Percentiles rank a stretch among this genome's conserved stretches.
Evolutionary conservation across 257 asterid species (phyloP).

Genomic region (Phtheirospermum japonicum): DNA sequence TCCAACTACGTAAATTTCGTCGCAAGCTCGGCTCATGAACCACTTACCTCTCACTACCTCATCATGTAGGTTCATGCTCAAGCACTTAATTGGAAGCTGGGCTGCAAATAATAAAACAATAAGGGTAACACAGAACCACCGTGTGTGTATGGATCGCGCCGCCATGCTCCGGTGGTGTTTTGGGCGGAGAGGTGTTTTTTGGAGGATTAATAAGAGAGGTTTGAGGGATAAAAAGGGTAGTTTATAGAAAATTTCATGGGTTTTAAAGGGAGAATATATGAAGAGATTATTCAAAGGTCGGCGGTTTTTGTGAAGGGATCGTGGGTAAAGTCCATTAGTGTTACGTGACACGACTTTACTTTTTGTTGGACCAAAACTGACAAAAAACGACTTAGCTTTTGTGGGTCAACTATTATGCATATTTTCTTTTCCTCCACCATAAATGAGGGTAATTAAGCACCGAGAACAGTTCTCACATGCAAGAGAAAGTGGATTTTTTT

Average conservation of each 20-base stretch:
- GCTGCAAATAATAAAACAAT: background rate
- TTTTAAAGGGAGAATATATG: no score
- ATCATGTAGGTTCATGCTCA: background rate
- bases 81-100: background rate
- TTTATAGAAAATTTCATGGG: background rate
- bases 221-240: background rate
- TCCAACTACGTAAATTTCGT: constrained; percentile 33
- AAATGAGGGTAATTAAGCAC: no score
- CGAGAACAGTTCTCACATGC: no score
- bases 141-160: background rate
- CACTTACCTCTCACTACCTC: background rate
- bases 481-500: no score
- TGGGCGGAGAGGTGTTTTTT: no score
- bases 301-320: no score
- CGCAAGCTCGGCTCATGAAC: constrained; percentile 18
- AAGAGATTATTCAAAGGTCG: no score
- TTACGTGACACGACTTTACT: background rate
- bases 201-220: no score
- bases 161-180: background rate
- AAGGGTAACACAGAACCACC: background rate
- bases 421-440: background rate
- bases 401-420: background rate
- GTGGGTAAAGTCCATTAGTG: no score
- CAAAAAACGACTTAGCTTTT: background rate
- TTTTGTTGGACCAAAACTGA: background rate